Base-by-base conservation (phyloP, 1,284 basidiomycete genomes). In the Tetrapyrgos nigripes region DNA sequence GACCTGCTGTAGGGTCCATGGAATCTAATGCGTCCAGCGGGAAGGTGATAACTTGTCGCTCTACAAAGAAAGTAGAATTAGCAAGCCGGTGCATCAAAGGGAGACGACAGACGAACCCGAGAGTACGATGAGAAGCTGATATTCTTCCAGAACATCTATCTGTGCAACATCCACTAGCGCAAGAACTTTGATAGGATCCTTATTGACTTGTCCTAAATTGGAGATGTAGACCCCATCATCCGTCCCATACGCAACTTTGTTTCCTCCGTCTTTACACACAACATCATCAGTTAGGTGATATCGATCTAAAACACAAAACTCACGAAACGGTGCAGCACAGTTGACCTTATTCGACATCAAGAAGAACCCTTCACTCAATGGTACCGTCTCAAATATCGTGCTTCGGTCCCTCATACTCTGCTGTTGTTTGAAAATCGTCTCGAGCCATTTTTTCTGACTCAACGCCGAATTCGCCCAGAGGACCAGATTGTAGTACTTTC, bases 141-240 rank as follows among this genome's bases (percentile, higher is more conserved):
- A 97, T 62, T 98, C 96, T 71, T 99, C 97, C 50, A 99, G 82
- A 3, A 99, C 92, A 65, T 99, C 97, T 13, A 99, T 91, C 77
- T 99, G 97, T 0, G 91, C 87, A 19, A 99, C 96, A 65, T 97
- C 94, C 45, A 92, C 81, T 19, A 98, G 77, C 19, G 91, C 92
- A 59, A 99, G 83, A 33, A 99, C 95, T 75, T 96, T 96, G 46
- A 94, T 83, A 0, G 97, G 97, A 53, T 94, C 92, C 59, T 89
- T 86, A 63, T 86, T 85, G 55, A 83, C 78, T 50, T 93, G 89
- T 52, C 88, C 83, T 44, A 98, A 77, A 70, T 98, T 93, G 21
- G 93, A 94, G 60, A 99, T 85, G 73, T 98, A 99, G 31, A 99
- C 92, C 28, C 97, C 97, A 63, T 98, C 96, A 69, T 97, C 94